Percentiles rank a stretch among this genome's conserved stretches.
These are phyloP conservation scores for Linnemannia schmuckeri DNA, from an alignment of 192 early-diverging fungal species.

Conservation along the genomic window DNA sequence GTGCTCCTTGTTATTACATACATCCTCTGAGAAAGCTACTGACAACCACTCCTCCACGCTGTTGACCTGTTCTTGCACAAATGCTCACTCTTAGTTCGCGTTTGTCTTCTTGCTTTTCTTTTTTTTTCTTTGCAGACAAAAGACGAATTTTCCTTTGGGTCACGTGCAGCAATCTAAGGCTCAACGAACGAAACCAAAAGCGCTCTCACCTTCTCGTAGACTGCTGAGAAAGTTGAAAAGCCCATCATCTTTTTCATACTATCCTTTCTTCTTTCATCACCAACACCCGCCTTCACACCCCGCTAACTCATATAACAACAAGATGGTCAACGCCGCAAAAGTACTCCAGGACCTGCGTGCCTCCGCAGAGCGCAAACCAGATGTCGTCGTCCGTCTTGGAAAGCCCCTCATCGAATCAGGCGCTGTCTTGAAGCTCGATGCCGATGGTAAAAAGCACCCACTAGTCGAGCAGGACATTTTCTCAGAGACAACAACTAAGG, in stretches of 20 bases:
- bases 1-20: too few relatives aligned
- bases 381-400: constrained; percentile 60
- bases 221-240: not conserved
- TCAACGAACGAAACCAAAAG: not conserved
- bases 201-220: not conserved
- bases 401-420: constrained; percentile 47
- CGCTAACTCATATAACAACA: not conserved
- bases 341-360: constrained; percentile 62
- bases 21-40: too few relatives aligned
- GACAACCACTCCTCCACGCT: not conserved
- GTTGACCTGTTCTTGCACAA: not conserved
- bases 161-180: not conserved
- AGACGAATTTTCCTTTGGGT: not conserved
- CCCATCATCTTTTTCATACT: constrained; percentile 4
- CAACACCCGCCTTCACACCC: not conserved
- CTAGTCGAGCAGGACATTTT: not conserved
- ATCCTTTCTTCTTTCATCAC: not conserved
- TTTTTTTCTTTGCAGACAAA: not conserved
- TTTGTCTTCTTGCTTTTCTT: not conserved
- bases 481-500: not conserved
- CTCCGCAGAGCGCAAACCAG: constrained; percentile 60
- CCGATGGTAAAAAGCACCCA: constrained; percentile 44
- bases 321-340: constrained; percentile 52
- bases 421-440: constrained; percentile 55
- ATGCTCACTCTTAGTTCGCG: not conserved